phyloP scores from a whole-genome alignment of 495 filamentous ascomycete species.

The Annulohypoxylon stygium region DNA sequence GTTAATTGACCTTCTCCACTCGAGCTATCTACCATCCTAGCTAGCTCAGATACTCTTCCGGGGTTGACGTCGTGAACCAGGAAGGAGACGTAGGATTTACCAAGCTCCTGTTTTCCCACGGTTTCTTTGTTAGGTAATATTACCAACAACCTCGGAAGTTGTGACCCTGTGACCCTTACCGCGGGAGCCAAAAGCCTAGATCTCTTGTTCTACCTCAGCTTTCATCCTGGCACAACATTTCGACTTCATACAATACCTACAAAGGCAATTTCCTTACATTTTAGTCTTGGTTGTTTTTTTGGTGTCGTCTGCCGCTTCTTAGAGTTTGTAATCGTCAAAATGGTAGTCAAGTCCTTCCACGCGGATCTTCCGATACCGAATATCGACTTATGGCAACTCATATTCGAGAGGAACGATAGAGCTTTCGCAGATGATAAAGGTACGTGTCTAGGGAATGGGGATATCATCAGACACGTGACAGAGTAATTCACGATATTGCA shows the following conservation, averaged over 20 bases:
- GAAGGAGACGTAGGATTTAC: not conserved
- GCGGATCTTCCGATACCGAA: constrained; percentile 71
- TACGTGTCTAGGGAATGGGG: constrained; percentile 36
- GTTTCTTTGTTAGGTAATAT: constrained; percentile 1
- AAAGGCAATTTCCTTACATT: not conserved
- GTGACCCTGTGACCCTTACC: not conserved
- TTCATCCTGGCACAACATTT: not conserved
- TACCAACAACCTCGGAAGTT: constrained; percentile 21
- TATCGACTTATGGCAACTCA: constrained; percentile 78
- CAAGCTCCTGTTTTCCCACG: not conserved
- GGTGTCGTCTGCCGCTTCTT: not conserved
- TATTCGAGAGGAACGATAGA: constrained; percentile 82
- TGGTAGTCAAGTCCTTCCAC: constrained; percentile 70
- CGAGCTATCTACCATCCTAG: not conserved
- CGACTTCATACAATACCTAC: not conserved
- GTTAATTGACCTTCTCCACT: constrained; percentile 2
- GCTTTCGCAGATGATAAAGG: constrained; percentile 76
- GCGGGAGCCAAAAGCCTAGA: not conserved
- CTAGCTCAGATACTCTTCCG: not conserved
- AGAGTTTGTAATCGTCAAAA: constrained; percentile 44
- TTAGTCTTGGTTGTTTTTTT: not conserved
- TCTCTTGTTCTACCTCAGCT: not conserved
- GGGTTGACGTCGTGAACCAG: not conserved
- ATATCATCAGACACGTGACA: not conserved
- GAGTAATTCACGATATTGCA: not conserved